A percentile compares a stretch with the other conserved stretches of the same genome.
Evolutionary conservation across 768 basidiomycete species (phyloP).

Genomic region (Sistotremastrum suecicum): DNA sequence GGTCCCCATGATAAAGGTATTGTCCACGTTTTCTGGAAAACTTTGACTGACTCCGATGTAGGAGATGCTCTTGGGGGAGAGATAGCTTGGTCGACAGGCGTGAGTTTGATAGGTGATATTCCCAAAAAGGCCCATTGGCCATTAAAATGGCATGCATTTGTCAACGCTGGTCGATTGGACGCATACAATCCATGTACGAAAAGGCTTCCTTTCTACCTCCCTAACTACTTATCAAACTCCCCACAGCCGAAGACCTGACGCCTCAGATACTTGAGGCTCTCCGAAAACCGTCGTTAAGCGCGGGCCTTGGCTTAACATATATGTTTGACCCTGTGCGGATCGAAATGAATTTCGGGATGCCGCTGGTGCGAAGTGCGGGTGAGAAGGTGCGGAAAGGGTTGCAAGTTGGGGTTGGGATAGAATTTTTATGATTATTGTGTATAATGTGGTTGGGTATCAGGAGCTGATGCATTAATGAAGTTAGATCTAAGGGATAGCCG

Average conservation of each 20-base stretch:
- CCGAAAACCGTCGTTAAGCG: constrained; percentile 55
- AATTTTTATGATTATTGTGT: constrained; percentile 38
- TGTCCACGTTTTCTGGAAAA: constrained; percentile 10
- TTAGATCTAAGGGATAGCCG: too few species aligned
- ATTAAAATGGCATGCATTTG: constrained; percentile 62
- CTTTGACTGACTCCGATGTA: constrained; percentile 14
- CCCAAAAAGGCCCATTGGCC: constrained; percentile 73
- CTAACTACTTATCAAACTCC: constrained; percentile 6
- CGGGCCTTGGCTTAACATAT: constrained; percentile 73
- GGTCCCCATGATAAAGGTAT: constrained; percentile 65
- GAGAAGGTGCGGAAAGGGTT: constrained; percentile 59
- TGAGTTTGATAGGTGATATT: constrained; percentile 62
- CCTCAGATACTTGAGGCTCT: constrained; percentile 29
- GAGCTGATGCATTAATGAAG: too few species aligned
- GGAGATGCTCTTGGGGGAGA: constrained; percentile 83
- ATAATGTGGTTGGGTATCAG: too few species aligned
- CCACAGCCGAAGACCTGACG: constrained; percentile 21
- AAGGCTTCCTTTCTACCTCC: constrained; percentile 3
- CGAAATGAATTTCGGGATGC: constrained; percentile 81
- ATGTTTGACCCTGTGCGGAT: constrained; percentile 72
- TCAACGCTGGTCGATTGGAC: constrained; percentile 72
- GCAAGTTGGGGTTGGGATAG: constrained; percentile 70
- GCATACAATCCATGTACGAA: constrained; percentile 39
- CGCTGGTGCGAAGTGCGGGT: constrained; percentile 51
- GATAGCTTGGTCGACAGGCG: constrained; percentile 62